Evolutionary conservation across 495 filamentous ascomycete species (phyloP), one percentile per base, ranked within the genome.

Genomic region (Halenospora varia): DNA sequence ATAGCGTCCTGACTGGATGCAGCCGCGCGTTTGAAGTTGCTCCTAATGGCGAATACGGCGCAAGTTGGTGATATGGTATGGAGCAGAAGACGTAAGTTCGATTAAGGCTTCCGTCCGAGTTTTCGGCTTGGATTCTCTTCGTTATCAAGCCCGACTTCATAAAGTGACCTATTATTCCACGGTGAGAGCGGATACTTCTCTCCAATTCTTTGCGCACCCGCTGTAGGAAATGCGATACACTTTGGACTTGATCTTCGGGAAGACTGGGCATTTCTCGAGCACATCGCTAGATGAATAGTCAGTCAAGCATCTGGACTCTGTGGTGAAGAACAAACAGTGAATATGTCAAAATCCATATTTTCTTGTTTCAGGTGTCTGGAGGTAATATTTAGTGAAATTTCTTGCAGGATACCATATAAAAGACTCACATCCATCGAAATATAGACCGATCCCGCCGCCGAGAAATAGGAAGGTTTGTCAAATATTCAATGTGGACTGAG

Each of bases 1-100:
- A 45, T n/a, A 74, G 47, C 8, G 71, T 72, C 47, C 64, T 57
- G n/a, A 61, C 61, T 11, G 70, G 69, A 54, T 69, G 68, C 35
- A 40, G 35, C n/a, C 35, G 9, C n/a, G 35, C 9, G 35, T 40
- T 40, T 9, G 35, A n/a, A 40, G 35, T 9, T n/a, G 9, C n/a
- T n/a, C n/a, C 35, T 9, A 40, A n/a, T 9, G 9, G 9, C n/a
- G 35, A 40, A 40, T 40, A 40, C 9, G 35, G 35, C n/a, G 35
- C 9, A 40, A 40, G 35, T n/a, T 40, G 35, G 35, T 40, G 35
- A 40, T 40, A 40, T n/a, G 35, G 35, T 40, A 40, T 40, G n/a
- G 35, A 9, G n/a, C 35, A 40, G 35, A 40, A 40, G n/a, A 40
- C n/a, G 35, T 9, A 40, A 9, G 9, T n/a, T 9, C 9, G n/a